Base-by-base conservation (phyloP, 1,284 basidiomycete species). In the Gomphus sp. region DNA sequence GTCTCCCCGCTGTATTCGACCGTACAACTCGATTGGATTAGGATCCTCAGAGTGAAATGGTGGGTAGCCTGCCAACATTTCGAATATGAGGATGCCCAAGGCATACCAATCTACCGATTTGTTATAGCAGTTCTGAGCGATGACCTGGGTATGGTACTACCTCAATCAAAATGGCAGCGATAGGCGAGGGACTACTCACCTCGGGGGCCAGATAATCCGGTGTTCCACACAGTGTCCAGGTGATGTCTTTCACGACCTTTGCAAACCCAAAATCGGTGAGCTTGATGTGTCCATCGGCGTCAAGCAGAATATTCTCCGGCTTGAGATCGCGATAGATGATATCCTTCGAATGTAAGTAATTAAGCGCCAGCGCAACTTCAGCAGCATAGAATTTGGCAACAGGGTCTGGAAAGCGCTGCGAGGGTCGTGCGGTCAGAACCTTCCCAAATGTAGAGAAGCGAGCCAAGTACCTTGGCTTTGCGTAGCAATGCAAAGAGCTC, bases 91-190 rank as follows among this genome's bases (percentile, higher is more conserved):
- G 33, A 99, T 93, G 52, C 96, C 96, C 37, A 99, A 82, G 0
- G 97, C 95, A 72, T 98, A 99, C 96, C 96, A 99, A 69, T 99
- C 97, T 1, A 99, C 96, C 65, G 85, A 89, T 73, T 98, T 98
- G 77, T 97, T 98, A 76, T 99, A 98, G 3, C 94, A 87, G 64
- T 91, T 88, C 64, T 92, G 90, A 61, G 86, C 84, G 58, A 98
- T 89, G 63, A 95, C 84, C 85, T 51, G 47, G 53, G 10, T 3
- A 49, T 47, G 4, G 4, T 28, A 4, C 3, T 18, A 60, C 50
- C 60, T 60, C 50, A 57, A 54, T 58, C 57, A 44, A 8, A n/a
- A 25, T 44, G 41, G 4, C 9, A 28, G 16, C 25, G 41, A 8
- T 9, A 39, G 49, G 28, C 28, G 56, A 60, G 44, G 36, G 61